Percentiles rank a stretch among this genome's conserved stretches.
phyloP scores from a whole-genome alignment of 108 stramenopile species.

The Cyclotella distinguenda region DNA sequence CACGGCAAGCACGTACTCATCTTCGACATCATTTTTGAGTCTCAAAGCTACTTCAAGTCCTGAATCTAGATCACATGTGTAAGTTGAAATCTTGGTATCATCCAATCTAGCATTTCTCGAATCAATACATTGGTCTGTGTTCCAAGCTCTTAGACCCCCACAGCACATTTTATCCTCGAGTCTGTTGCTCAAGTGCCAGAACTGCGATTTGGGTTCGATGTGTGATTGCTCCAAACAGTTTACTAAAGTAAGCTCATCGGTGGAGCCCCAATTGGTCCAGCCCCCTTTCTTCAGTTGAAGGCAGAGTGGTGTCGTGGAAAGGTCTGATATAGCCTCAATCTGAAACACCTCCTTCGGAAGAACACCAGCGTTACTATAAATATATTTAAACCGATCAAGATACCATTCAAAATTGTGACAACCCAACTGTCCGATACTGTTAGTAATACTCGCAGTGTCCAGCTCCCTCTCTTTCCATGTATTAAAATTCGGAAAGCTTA shows the following conservation, averaged over 20 bases:
- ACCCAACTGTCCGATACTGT: conserved; percentile 16
- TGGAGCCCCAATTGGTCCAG: conserved; percentile 39
- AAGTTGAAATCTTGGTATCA: conserved; percentile 17
- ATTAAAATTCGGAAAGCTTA: conserved; percentile 34
- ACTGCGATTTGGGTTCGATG: conserved; percentile 23
- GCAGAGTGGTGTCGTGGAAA: conserved; percentile 10
- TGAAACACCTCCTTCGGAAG: conserved; percentile 42
- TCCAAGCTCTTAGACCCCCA: conserved; percentile 42
- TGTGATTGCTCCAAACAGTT: conserved; percentile 19
- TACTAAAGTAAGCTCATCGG: conserved; percentile 24
- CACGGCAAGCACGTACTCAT: conserved; percentile 19
- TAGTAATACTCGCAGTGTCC: conserved; percentile 39
- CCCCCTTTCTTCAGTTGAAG: conserved; percentile 29
- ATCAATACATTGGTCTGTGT: conserved; percentile 47
- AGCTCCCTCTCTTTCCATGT: conserved; percentile 20
- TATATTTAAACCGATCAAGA: conserved; percentile 30
- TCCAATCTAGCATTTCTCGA: conserved; percentile 7
- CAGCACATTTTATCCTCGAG: conserved; percentile 31
- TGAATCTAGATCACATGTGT: conserved; percentile 32
- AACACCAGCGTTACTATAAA: conserved; percentile 38
- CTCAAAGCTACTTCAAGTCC: conserved; percentile 29
- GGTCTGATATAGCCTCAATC: conserved; percentile 18
- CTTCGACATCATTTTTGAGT: conserved; percentile 12
- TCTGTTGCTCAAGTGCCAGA: conserved; percentile 36
- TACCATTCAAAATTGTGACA: conserved; percentile 47